phyloP scores from a whole-genome alignment of 1,284 basidiomycete species.

The Xanthoconium separans region DNA sequence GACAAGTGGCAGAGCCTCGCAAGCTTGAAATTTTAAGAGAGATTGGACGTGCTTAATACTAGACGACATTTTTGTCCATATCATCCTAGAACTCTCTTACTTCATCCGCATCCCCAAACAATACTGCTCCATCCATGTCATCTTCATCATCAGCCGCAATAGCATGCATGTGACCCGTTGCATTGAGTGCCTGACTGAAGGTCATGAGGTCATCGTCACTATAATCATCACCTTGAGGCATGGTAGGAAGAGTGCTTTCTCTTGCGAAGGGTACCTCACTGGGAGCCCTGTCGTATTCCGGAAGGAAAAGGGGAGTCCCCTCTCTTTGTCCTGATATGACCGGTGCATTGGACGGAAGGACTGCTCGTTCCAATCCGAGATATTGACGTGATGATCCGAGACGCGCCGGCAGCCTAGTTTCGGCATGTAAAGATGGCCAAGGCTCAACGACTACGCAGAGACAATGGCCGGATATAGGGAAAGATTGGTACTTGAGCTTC shows the following conservation, averaged over 20 bases:
- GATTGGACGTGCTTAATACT: conserved; percentile 61
- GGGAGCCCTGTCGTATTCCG: conserved; percentile 48
- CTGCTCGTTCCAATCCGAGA: conserved; percentile 37
- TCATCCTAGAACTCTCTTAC: conserved; percentile 43
- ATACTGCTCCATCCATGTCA: conserved; percentile 66
- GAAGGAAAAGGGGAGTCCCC: conserved; percentile 67
- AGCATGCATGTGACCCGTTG: conserved; percentile 51
- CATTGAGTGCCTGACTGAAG: conserved; percentile 71
- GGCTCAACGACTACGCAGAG: conserved; percentile 79
- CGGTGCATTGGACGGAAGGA: conserved; percentile 27
- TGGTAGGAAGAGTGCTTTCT: conserved; percentile 33
- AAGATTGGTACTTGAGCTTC: conserved; percentile 63
- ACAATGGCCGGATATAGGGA: conserved; percentile 64
- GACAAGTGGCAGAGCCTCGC: conserved; percentile 56
- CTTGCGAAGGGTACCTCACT: conserved; percentile 38
- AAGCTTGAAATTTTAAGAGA: conserved; percentile 70
- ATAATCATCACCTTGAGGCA: conserved; percentile 39
- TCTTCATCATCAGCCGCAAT: conserved; percentile 69
- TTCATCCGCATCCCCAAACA: conserved; percentile 82
- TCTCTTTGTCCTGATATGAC: conserved; percentile 24
- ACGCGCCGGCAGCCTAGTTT: conserved; percentile 37
- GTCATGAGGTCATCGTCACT: conserved; percentile 56
- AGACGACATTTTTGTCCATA: conserved; percentile 7
- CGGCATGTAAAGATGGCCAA: conserved; percentile 54
- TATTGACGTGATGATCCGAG: conserved; percentile 27